These are phyloP conservation scores for Leccinum idahoense DNA, from an alignment of 1,284 basidiomycete genomes.

Conservation along the genomic window DNA sequence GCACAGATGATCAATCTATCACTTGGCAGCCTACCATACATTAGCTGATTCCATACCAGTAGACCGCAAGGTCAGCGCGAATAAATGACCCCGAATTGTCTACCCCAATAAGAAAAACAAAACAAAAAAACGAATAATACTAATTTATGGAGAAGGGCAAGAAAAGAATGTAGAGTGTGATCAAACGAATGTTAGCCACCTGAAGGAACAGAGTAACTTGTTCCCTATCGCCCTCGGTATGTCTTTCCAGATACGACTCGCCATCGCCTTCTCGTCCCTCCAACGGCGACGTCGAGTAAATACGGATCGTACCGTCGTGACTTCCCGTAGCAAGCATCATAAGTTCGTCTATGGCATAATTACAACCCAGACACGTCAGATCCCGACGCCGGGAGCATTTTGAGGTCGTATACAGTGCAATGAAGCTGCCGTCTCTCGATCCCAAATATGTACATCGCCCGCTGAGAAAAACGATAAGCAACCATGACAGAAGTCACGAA, in stretches of 20 bases:
- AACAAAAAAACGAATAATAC: conserved; percentile 2
- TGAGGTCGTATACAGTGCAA: conserved; percentile 63
- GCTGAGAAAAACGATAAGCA: conserved; percentile 36
- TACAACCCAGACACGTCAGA: conserved; percentile 71
- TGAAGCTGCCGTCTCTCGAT: conserved; percentile 64
- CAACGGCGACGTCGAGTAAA: conserved; percentile 50
- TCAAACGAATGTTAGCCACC: conserved; percentile 19
- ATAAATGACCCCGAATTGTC: conserved; percentile 15
- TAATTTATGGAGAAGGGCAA: conserved; percentile 1
- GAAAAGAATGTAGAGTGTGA: background rate
- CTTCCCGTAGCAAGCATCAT: conserved; percentile 78
- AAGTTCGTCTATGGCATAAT: conserved; percentile 55
- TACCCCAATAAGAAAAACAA: conserved; percentile 15
- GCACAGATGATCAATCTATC: conserved; percentile 36
- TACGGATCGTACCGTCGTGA: conserved; percentile 66
- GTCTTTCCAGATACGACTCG: conserved; percentile 23
- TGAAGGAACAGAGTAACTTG: conserved; percentile 26
- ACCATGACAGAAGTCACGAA: background rate
- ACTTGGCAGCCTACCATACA: no score
- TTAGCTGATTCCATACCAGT: no score
- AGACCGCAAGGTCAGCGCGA: background rate
- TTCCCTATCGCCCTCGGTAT: conserved; percentile 24
- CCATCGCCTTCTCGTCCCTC: conserved; percentile 21
- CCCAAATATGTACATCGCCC: conserved; percentile 82
- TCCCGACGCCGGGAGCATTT: conserved; percentile 44